Evolutionary conservation across 2,329 filamentous ascomycete genomes (phyloP).

Genomic region (Ophiocordyceps sinensis): DNA sequence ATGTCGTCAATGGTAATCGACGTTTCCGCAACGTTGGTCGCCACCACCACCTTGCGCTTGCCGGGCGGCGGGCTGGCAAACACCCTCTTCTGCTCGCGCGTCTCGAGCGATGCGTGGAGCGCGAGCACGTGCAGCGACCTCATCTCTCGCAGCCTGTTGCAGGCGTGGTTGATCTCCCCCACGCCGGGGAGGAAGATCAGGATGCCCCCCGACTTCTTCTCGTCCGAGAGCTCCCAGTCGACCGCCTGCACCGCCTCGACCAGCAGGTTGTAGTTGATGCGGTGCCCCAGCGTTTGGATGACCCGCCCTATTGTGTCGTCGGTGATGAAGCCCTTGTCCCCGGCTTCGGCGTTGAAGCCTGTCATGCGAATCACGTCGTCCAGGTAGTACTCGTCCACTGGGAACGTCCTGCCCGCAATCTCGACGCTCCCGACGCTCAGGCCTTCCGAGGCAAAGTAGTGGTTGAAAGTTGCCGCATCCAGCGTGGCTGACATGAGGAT

Average conservation of each 20-base stretch:
- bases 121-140: conserved; percentile 61
- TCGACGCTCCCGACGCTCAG: conserved; percentile 64
- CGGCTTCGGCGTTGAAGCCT: conserved; percentile 45
- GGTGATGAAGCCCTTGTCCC: conserved; percentile 28
- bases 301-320: conserved; percentile 50
- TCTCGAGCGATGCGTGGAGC: conserved; percentile 82
- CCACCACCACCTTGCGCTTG: conserved; percentile 82
- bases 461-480: conserved; percentile 70
- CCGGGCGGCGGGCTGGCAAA: conserved; percentile 64
- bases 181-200: conserved; percentile 92
- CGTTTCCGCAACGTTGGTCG: conserved; percentile 94
- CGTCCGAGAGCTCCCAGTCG: conserved; percentile 53
- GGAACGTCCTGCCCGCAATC: conserved; percentile 79
- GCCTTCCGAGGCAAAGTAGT: conserved; percentile 63
- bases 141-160: conserved; percentile 51
- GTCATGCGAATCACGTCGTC: conserved; percentile 77
- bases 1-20: conserved; percentile 98
- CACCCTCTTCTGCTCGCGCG: conserved; percentile 74
- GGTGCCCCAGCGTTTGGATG: conserved; percentile 59
- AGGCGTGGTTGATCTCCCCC: conserved; percentile 74
- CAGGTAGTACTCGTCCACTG: conserved; percentile 78
- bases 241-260: conserved; percentile 68
- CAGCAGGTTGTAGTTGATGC: conserved; percentile 86
- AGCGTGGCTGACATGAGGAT: conserved; percentile 95
- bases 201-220: conserved; percentile 62